Base-by-base conservation (phyloP, 1,284 basidiomycete species). In the Ustilago nuda region DNA sequence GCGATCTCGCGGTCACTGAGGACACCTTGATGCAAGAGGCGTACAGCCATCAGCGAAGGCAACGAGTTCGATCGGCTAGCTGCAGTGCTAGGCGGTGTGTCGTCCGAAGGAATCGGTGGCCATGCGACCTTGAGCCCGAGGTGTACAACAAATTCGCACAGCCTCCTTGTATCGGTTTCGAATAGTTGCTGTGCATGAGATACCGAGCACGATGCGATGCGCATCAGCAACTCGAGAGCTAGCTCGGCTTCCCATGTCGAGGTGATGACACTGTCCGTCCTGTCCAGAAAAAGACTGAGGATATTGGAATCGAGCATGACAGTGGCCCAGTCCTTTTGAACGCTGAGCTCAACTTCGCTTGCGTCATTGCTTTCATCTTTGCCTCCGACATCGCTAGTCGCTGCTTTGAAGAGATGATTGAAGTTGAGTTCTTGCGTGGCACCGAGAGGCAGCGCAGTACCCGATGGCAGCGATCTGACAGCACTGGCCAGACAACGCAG, bases 1-100 rank as follows among this genome's bases (percentile, higher is more conserved):
- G 95, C 94, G 68, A 90, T 91, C 0, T 87, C 81, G 30, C 94
- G 89, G 0, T 92, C 92, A 2, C 92, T 89, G 3, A 87, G 86
- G 0, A 91, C 90, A 32, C 94, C 88, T 1, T 89, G 89, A 12
- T 85, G 87, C 23, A 97, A 86, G 11, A 94, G 83, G 9, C 87
- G 87, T 6, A 96, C 84, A 0, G 91, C 90, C 46, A 57, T 69
- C 13, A 70, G 7, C 23, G 63, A 72, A 2, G 80, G 67, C 48
- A 61, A 36, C 9, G 61, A 43, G 55, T 55, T 51, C 15, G 45
- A 35, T 23, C 56, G 61, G 2, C 37, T 58, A 6, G 9, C 23
- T 55, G 39, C n/a, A 15, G 33, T 36, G 30, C 23, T 59, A 2
- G 32, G 5, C 13, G 27, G 11, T 8, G 54, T 15, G 32, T 32